phyloP scores from a whole-genome alignment of 2,329 filamentous ascomycete genomes.

The Aspergillus clavatus region DNA sequence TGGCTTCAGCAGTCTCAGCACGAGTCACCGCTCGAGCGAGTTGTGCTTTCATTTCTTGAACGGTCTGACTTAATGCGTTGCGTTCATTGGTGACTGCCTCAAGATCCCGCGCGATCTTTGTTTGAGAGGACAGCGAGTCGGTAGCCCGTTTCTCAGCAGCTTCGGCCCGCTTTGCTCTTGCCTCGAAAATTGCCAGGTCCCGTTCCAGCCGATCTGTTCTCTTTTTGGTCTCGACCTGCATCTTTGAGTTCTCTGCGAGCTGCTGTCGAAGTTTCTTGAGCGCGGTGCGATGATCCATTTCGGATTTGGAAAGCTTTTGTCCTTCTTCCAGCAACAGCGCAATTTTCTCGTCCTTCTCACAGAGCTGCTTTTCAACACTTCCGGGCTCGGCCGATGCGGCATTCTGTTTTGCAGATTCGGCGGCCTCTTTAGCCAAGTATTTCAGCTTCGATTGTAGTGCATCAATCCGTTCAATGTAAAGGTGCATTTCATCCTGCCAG shows the following conservation, averaged over 20 bases:
- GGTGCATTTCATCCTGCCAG: constrained; percentile 76
- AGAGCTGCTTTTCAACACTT: constrained; percentile 70
- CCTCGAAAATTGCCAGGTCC: constrained; percentile 42
- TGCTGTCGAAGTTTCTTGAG: constrained; percentile 71
- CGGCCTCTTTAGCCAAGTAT: constrained; percentile 76
- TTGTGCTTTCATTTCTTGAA: constrained; percentile 65
- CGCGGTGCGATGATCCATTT: constrained; percentile 75
- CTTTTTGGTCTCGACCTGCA: constrained; percentile 49
- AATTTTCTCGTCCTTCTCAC: constrained; percentile 87
- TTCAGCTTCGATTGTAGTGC: constrained; percentile 85
- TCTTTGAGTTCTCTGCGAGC: constrained; percentile 49
- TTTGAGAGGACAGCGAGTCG: constrained; percentile 51
- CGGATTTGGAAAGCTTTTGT: constrained; percentile 76
- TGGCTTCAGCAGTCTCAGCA: constrained; percentile 62
- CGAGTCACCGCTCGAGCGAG: constrained; percentile 63
- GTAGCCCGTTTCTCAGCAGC: constrained; percentile 52
- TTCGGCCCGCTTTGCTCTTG: constrained; percentile 59
- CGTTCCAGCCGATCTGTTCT: constrained; percentile 57
- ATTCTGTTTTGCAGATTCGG: constrained; percentile 67
- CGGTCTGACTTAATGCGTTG: constrained; percentile 58
- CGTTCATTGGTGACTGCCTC: constrained; percentile 59
- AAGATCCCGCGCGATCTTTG: constrained; percentile 53
- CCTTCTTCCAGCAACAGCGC: constrained; percentile 88
- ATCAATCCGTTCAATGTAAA: constrained; percentile 84
- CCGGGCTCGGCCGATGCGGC: constrained; percentile 59